These are phyloP conservation scores for Massarina eburnea DNA, from an alignment of 2,329 filamentous ascomycete species.

Conservation along the genomic window DNA sequence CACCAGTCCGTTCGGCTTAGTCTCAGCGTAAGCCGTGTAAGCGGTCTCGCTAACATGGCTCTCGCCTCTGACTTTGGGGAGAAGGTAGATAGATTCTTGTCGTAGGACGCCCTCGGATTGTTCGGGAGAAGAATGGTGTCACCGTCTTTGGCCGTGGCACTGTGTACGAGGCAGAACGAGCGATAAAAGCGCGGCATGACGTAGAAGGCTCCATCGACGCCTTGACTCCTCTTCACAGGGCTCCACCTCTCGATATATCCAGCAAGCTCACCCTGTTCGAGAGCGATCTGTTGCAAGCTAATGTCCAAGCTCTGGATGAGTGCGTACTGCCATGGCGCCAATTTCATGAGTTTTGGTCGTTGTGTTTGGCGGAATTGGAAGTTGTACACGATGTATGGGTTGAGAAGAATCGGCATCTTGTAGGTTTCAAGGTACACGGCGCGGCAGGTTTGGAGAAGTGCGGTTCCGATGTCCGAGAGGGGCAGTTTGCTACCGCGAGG, in stretches of 20 bases:
- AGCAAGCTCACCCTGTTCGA: conserved; percentile 7
- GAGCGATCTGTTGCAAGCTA: conserved; percentile 9
- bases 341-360: conserved; percentile 1
- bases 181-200: conserved; percentile 11
- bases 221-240: too few relatives aligned
- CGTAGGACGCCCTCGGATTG: too few relatives aligned
- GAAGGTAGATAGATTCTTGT: too few relatives aligned
- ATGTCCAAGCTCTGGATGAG: conserved; percentile 14
- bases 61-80: too few relatives aligned
- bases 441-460: conserved; percentile 13
- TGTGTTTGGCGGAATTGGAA: conserved; percentile 4
- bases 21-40: conserved; percentile 17
- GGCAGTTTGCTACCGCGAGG: not conserved
- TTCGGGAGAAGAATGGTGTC: not conserved
- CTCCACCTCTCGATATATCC: conserved; percentile 6
- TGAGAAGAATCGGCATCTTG: conserved; percentile 13
- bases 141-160: too few relatives aligned
- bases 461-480: conserved; percentile 9
- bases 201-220: conserved; percentile 7
- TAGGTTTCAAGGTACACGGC: conserved; percentile 17
- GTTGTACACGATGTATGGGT: conserved; percentile 11
- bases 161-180: too few relatives aligned
- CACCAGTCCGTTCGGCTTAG: conserved; percentile 16
- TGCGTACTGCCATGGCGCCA: conserved; percentile 19
- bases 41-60: conserved; percentile 14